Base-by-base conservation (phyloP, 352 stramenopile genomes). In the Pythium utonaiense region DNA sequence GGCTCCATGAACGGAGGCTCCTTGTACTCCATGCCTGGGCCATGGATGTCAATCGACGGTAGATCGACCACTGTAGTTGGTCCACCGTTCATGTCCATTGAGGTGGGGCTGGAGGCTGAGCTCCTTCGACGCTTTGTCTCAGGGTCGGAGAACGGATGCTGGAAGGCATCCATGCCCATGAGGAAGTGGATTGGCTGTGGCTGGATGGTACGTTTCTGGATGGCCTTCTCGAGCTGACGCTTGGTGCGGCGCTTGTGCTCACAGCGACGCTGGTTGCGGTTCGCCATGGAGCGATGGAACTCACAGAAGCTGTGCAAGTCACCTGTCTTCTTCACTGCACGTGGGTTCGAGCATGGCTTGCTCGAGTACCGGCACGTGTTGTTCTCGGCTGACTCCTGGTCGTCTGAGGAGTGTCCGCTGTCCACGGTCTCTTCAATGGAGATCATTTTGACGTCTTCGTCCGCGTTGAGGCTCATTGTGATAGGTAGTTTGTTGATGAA, bases 271-370 rank as follows among this genome's bases (percentile, higher is more conserved):
- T 69, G 62, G 55, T 69, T 69, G 28, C 49, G 49, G 55, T 69
- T 69, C 27, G 62, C 62, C 49, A 64, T 69, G 52, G 51, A 33
- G 34, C 62, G 62, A 22, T 69, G 62, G 40, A 60, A 64, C 40
- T 69, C 62, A 49, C 62, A 69, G 30, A 64, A 69, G 55, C 42
- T 69, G 55, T 69, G 62, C 10, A 69, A 36, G 6, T 54, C 62
- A 8, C 62, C 62, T 1, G 53, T 69, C 50, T 60, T 63, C 55
- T 69, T 69, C 8, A 55, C 8, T 3, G 62, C 53, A 9, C 62
- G 54, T 8, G 27, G 45, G 41, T 69, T 50, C 10, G 40, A 40
- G 30, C 62, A 69, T 3, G 40, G 54, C 49, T 69, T 69, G 55
- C 55, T 69, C 34, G 62, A 55, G 49, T 69, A 69, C n/a, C 49